phyloP scores from a whole-genome alignment of 768 basidiomycete species.

The Crucibulum laeve region DNA sequence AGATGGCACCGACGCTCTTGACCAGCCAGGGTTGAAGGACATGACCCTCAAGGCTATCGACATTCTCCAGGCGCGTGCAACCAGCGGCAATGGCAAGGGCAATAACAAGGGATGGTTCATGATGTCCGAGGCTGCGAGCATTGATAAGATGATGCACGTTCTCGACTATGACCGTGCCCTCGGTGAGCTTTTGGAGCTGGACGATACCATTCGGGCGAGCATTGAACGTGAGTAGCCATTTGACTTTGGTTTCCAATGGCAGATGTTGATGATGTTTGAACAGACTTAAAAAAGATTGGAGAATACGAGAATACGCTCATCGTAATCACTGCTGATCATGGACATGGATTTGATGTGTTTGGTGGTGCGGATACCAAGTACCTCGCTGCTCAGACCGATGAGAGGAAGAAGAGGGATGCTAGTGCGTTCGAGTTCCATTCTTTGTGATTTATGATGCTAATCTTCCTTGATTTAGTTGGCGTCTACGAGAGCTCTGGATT shows the following conservation, averaged over 20 bases:
- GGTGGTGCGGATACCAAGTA: slow-evolving; percentile 37
- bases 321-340: slow-evolving; percentile 42
- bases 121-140: slow-evolving; percentile 44
- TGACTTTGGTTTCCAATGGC: not conserved
- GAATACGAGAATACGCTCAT: slow-evolving; percentile 38
- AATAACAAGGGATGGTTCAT: slow-evolving; percentile 39
- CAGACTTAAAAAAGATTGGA: slow-evolving; percentile 38
- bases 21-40: slow-evolving; percentile 44
- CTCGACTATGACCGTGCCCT: slow-evolving; percentile 43
- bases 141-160: slow-evolving; percentile 48
- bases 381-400: slow-evolving; percentile 24
- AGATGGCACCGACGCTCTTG: slow-evolving; percentile 34
- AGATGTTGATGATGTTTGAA: not conserved
- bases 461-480: slow-evolving; percentile 21
- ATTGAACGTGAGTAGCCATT: slow-evolving; percentile 34
- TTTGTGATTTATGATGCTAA: not conserved
- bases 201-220: slow-evolving; percentile 38
- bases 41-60: slow-evolving; percentile 46
- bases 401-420: slow-evolving; percentile 27
- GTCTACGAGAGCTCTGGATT: slow-evolving; percentile 32
- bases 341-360: slow-evolving; percentile 43
- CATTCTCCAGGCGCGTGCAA: slow-evolving; percentile 32
- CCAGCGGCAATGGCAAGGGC: too few species aligned
- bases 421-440: slow-evolving; percentile 11
- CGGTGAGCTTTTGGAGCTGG: slow-evolving; percentile 39